Percentiles rank a stretch among this genome's conserved stretches.
Evolutionary conservation across 352 stramenopile species (phyloP).

Genomic region (Pelagophyceae sp.): DNA sequence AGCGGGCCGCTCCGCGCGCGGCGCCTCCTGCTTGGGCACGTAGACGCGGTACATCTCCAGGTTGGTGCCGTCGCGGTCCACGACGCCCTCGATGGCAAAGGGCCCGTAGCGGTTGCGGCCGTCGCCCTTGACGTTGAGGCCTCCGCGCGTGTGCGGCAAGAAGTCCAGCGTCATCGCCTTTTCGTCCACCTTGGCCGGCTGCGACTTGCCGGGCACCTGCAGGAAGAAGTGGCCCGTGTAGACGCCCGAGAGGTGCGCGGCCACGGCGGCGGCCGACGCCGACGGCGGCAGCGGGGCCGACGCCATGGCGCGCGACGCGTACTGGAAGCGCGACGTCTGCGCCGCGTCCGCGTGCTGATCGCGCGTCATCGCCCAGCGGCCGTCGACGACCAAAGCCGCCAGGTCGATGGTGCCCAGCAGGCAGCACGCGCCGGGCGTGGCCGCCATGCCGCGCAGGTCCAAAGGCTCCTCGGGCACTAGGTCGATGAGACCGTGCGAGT

Average conservation of each 20-base stretch:
- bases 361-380: neutral
- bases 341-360: neutral
- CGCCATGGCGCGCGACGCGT: neutral
- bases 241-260: neutral
- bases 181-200: neutral
- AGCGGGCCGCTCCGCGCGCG: neutral
- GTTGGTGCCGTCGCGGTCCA: neutral
- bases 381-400: neutral
- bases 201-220: neutral
- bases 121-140: neutral
- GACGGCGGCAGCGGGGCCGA: neutral
- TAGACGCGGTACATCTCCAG: neutral
- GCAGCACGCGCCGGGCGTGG: neutral
- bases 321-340: neutral
- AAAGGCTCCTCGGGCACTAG: neutral
- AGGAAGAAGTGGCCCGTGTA: conserved; percentile 13
- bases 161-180: conserved; percentile 4
- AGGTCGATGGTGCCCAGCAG: neutral
- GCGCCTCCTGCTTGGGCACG: neutral
- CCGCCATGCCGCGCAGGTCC: neutral
- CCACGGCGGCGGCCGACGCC: neutral
- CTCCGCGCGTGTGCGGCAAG: neutral
- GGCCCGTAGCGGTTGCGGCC: conserved; percentile 11
- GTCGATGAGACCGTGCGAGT: neutral
- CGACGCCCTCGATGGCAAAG: neutral